Conservation (phyloP, 1,139 yeast genomes). For the Magnusiomyces magnusii region DNA sequence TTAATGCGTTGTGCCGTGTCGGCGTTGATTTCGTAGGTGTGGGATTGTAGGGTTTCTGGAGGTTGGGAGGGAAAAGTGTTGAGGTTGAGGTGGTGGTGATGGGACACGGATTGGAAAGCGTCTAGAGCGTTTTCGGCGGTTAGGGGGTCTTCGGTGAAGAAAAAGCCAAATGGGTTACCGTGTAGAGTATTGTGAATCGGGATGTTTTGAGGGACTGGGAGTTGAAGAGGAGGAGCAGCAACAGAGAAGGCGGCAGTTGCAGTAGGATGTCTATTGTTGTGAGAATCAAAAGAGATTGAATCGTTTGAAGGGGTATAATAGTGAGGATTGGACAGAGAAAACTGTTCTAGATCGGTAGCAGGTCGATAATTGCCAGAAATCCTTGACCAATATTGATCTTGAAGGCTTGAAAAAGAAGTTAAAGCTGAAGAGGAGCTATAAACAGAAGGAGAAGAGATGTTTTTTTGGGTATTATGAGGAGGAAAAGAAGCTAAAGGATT, state of each 20-base stretch:
- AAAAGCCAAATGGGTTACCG: slow-evolving; percentile 2
- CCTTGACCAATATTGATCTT: neutral
- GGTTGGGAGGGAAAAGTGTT: neutral
- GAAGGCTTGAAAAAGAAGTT: neutral
- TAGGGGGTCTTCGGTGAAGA: slow-evolving; percentile 5
- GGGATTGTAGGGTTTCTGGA: neutral
- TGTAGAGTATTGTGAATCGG: neutral
- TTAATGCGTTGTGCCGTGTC: neutral
- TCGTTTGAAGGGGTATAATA: neutral
- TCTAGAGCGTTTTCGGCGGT: slow-evolving; percentile 2
- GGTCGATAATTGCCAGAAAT: neutral
- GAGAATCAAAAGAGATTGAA: neutral
- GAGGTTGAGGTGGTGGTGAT: slow-evolving; percentile 3
- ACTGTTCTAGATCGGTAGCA: neutral
- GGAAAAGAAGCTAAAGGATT: neutral
- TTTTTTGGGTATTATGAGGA: neutral
- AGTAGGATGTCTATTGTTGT: neutral
- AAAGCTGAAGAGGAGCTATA: neutral
- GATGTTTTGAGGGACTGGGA: neutral
- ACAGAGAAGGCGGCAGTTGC: neutral
- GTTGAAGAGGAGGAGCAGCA: neutral
- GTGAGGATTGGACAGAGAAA: neutral
- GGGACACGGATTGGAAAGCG: slow-evolving; percentile 1
- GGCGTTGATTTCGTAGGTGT: neutral
- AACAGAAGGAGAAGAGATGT: neutral